Evolutionary conservation across 139 green algal genomes (phyloP).

Genomic region (Raphidocelis subcapitata): DNA sequence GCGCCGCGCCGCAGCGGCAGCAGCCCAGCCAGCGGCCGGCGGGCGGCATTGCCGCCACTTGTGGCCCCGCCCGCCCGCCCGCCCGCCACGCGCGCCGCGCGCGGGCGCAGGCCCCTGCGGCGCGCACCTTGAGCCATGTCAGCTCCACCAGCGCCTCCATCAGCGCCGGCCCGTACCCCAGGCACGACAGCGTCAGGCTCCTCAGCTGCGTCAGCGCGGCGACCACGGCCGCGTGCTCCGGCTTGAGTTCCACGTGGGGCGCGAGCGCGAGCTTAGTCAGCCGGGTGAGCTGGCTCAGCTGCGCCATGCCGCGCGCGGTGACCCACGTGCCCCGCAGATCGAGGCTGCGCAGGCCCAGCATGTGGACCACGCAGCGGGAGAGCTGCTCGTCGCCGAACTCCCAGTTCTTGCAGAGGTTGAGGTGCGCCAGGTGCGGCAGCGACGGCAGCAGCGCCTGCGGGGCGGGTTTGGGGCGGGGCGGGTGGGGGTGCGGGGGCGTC

Average conservation of each 20-base stretch:
- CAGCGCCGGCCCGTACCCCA: background rate
- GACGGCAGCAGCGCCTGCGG: constrained; percentile 22
- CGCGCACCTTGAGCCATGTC: constrained; percentile 11
- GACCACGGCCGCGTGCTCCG: background rate
- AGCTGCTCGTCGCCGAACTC: constrained; percentile 34
- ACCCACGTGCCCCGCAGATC: constrained; percentile 25
- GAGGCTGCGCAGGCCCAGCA: constrained; percentile 19
- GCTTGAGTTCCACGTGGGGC: background rate
- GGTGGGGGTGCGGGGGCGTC: background rate
- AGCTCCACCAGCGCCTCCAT: constrained; percentile 6
- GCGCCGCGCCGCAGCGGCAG: too few relatives aligned
- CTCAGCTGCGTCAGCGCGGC: constrained; percentile 22
- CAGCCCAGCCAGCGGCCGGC: too few relatives aligned
- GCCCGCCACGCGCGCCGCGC: too few relatives aligned
- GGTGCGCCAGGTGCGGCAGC: constrained; percentile 29
- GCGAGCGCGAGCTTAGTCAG: constrained; percentile 2
- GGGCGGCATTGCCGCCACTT: too few relatives aligned
- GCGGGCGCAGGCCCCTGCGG: too few relatives aligned
- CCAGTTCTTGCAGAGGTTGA: constrained; percentile 30
- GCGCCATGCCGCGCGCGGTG: constrained; percentile 1
- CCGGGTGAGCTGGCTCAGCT: constrained; percentile 21
- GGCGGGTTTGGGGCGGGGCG: background rate
- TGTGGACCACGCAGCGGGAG: constrained; percentile 14
- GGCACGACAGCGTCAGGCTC: constrained; percentile 12
- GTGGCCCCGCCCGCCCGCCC: too few relatives aligned